These are phyloP conservation scores for Eimeria necatrix DNA, from an alignment of 169 alveolate species.

Conservation along the genomic window DNA sequence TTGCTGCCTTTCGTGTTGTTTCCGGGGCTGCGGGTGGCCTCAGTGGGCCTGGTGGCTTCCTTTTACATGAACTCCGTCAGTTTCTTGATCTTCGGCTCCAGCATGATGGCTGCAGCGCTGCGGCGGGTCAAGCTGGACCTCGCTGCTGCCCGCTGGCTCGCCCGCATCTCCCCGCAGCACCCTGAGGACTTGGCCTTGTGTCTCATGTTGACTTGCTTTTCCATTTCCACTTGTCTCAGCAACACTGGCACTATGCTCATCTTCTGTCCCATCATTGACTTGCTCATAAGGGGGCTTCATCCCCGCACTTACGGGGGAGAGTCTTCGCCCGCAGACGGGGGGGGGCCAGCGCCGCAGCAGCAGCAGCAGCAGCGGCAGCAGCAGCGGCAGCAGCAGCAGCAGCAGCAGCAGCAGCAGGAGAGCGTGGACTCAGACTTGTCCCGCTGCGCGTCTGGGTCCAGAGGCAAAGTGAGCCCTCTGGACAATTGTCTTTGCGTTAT, in stretches of 20 bases:
- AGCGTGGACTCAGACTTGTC: too few species aligned
- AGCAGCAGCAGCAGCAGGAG: background rate
- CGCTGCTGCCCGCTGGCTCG: background rate
- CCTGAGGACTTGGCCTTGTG: constrained; percentile 52
- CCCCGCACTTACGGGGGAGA: background rate
- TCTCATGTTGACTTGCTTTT: constrained; percentile 34
- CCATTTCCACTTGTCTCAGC: constrained; percentile 63
- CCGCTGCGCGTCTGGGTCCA: too few species aligned
- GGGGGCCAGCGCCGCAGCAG: background rate
- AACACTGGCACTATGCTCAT: constrained; percentile 67
- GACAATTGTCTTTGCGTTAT: too few species aligned
- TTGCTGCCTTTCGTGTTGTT: constrained; percentile 54
- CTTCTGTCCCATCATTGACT: constrained; percentile 60
- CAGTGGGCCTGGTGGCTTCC: constrained; percentile 41
- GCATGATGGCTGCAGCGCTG: constrained; percentile 72
- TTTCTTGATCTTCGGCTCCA: constrained; percentile 67
- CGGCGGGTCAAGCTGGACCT: constrained; percentile 35
- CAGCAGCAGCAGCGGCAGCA: constrained; percentile 21
- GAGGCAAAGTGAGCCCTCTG: too few species aligned
- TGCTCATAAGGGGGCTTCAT: background rate
- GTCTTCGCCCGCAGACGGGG: background rate
- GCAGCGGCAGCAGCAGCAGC: constrained; percentile 30
- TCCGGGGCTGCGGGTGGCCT: constrained; percentile 44
- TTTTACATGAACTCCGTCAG: constrained; percentile 54
- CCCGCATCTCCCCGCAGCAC: constrained; percentile 11